A percentile compares a stretch with the other conserved stretches of the same genome.
These are phyloP conservation scores for Platanthera guangdongensis DNA, from an alignment of 106 monocot genomes.

Conservation along the genomic window DNA sequence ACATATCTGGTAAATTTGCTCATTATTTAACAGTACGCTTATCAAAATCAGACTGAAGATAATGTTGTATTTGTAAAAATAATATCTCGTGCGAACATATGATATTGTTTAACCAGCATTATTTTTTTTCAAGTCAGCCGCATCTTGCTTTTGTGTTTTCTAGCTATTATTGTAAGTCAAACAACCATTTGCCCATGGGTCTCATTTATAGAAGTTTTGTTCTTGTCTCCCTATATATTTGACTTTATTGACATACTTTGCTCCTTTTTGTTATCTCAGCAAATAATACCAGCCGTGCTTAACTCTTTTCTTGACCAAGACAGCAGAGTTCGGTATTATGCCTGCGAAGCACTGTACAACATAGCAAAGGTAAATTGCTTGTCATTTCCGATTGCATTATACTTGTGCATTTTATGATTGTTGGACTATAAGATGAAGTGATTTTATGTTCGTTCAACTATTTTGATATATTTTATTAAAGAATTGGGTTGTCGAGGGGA, in stretches of 20 bases:
- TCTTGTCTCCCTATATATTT: too few species aligned
- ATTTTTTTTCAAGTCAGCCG: too few species aligned
- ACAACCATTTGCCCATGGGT: too few species aligned
- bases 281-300: conserved; percentile 89
- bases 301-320: conserved; percentile 85
- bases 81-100: too few species aligned
- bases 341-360: conserved; percentile 99
- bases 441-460: not conserved
- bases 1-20: too few species aligned
- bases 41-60: too few species aligned
- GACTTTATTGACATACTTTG: not conserved
- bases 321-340: conserved; percentile 92
- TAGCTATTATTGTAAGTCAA: too few species aligned
- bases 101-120: too few species aligned
- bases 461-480: not conserved
- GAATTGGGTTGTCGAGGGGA: not conserved
- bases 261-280: conserved; percentile 27
- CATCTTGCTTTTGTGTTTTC: too few species aligned
- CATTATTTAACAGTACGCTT: too few species aligned
- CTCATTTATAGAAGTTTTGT: too few species aligned
- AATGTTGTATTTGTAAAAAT: too few species aligned
- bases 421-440: not conserved
- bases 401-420: conserved; percentile 3
- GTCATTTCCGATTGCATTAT: not conserved
- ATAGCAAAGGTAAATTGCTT: conserved; percentile 75